These are phyloP conservation scores for Athelia sp. DNA, from an alignment of 1,284 basidiomycete species.

Conservation along the genomic window DNA sequence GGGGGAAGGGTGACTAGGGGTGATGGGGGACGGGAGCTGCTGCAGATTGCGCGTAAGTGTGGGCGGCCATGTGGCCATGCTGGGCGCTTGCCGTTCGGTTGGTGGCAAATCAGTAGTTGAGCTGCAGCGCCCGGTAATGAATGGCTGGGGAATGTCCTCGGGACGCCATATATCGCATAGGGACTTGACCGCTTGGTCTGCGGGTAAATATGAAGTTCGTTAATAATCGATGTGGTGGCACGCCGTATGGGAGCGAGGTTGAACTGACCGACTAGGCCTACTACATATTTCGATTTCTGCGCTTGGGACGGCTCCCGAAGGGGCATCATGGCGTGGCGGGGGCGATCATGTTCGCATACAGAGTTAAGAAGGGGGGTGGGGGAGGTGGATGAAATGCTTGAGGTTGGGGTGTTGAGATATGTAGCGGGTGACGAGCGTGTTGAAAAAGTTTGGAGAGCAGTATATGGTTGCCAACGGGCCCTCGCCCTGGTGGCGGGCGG, in stretches of 20 bases:
- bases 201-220: slow-evolving; percentile 14
- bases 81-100: slow-evolving; percentile 5
- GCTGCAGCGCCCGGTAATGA: slow-evolving; percentile 30
- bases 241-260: slow-evolving; percentile 5
- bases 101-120: too few species aligned
- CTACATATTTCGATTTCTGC: slow-evolving; percentile 59
- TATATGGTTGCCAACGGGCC: slow-evolving; percentile 73
- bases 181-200: slow-evolving; percentile 74
- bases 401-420: slow-evolving; percentile 58
- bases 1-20: slow-evolving; percentile 32
- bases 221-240: slow-evolving; percentile 10
- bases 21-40: slow-evolving; percentile 43
- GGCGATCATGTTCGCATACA: slow-evolving; percentile 32
- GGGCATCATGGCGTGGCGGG: slow-evolving; percentile 23
- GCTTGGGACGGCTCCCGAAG: slow-evolving; percentile 30
- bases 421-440: slow-evolving; percentile 40
- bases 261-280: slow-evolving; percentile 62
- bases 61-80: slow-evolving; percentile 11
- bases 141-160: slow-evolving; percentile 62
- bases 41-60: slow-evolving; percentile 32
- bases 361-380: slow-evolving; percentile 26
- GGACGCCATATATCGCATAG: slow-evolving; percentile 72
- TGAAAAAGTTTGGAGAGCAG: slow-evolving; percentile 24
- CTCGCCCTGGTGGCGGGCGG: slow-evolving; percentile 58
- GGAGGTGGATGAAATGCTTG: slow-evolving; percentile 46